A percentile compares a stretch with the other conserved stretches of the same genome.
phyloP scores from a whole-genome alignment of 768 basidiomycete genomes.

The Leccinum longicurvipes region DNA sequence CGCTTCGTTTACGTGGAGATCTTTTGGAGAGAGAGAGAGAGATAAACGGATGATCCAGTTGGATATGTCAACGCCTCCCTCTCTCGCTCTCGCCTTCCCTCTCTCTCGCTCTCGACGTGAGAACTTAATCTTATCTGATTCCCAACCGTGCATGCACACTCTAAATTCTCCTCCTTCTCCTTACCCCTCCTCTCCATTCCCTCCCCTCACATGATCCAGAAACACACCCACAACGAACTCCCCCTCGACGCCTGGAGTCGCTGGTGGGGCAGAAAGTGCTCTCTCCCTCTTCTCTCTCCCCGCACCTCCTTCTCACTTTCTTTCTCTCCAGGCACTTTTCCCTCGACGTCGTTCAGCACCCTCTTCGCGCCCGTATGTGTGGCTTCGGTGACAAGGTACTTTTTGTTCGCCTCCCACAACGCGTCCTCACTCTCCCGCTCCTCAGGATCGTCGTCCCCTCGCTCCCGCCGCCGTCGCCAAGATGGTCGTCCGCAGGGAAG shows the following conservation, averaged over 20 bases:
- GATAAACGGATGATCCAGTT: too few species aligned
- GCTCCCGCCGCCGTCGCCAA: slow-evolving; percentile 89
- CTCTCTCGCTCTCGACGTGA: slow-evolving; percentile 13
- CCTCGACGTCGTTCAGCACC: slow-evolving; percentile 83
- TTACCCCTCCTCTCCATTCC: neutral
- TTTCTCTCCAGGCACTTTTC: slow-evolving; percentile 61
- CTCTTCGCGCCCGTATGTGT: slow-evolving; percentile 89
- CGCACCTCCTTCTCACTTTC: slow-evolving; percentile 6
- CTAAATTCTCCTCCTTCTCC: neutral
- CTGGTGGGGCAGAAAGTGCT: slow-evolving; percentile 61
- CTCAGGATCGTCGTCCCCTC: slow-evolving; percentile 85
- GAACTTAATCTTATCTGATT: slow-evolving; percentile 36
- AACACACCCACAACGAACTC: slow-evolving; percentile 39
- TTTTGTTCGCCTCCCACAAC: slow-evolving; percentile 10
- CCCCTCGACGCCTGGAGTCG: slow-evolving; percentile 65
- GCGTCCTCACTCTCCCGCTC: slow-evolving; percentile 10
- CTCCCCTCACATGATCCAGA: slow-evolving; percentile 57
- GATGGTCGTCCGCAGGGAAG: slow-evolving; percentile 69
- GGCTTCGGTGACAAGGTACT: slow-evolving; percentile 94
- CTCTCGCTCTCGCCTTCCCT: too few species aligned
- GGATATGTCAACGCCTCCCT: too few species aligned
- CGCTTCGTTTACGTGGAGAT: too few species aligned
- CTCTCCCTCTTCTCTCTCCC: neutral
- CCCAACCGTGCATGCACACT: slow-evolving; percentile 10
- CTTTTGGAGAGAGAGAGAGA: too few species aligned